These are phyloP conservation scores for Microcos paniculata DNA, from an alignment of 345 rosid species.

Conservation along the genomic window DNA sequence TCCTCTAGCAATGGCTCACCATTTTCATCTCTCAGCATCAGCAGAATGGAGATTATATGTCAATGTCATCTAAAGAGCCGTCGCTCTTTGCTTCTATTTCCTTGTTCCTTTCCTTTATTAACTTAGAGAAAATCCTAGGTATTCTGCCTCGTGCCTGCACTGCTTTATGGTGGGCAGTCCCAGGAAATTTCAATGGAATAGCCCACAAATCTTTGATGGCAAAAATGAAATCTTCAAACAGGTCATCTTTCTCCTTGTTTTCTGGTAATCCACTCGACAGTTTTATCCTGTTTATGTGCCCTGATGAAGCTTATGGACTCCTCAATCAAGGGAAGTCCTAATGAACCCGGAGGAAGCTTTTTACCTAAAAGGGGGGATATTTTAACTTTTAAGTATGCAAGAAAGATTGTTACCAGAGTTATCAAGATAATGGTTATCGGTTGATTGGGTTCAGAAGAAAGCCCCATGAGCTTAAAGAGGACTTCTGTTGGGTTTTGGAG, in stretches of 20 bases:
- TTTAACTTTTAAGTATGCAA: constrained; percentile 9
- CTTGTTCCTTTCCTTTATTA: not conserved
- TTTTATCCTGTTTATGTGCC: constrained; percentile 13
- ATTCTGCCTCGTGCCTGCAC: not conserved
- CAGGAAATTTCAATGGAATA: not conserved
- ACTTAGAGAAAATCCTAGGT: not conserved
- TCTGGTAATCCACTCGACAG: constrained; percentile 15
- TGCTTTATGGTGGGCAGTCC: not conserved
- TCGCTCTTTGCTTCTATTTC: constrained; percentile 9
- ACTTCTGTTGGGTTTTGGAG: not conserved
- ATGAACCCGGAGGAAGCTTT: constrained; percentile 20
- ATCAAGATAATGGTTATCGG: not conserved
- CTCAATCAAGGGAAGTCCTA: constrained; percentile 27
- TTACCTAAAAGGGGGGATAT: not conserved
- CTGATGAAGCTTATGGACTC: constrained; percentile 26
- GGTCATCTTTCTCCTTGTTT: not conserved
- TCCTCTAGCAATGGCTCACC: constrained; percentile 21
- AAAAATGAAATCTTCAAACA: not conserved
- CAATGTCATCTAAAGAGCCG: constrained; percentile 6
- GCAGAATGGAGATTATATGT: constrained; percentile 5
- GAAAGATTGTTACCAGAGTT: not conserved
- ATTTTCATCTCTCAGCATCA: constrained; percentile 25
- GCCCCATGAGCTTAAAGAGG: not conserved
- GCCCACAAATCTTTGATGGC: not conserved
- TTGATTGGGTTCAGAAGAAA: not conserved